A percentile compares a stretch with the other conserved stretches of the same genome.
Conservation (phyloP, 352 stramenopile species). For the Pythium graminicola region DNA sequence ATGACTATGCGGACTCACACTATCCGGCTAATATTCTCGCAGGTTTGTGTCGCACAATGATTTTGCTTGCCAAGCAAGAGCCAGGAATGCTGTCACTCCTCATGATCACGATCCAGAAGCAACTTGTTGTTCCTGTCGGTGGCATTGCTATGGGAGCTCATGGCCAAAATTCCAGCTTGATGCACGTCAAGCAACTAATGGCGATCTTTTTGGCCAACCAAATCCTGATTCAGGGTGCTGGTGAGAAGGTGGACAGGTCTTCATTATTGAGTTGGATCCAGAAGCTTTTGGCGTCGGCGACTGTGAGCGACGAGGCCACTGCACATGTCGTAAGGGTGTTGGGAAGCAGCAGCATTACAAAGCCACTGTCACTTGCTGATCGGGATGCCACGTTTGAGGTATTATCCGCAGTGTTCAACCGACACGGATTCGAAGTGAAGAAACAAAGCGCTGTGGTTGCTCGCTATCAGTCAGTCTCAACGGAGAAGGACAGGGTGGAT, state of each 20-base stretch:
- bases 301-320: slow-evolving; percentile 50
- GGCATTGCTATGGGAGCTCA: not conserved
- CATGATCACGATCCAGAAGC: slow-evolving; percentile 85
- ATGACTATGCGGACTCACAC: slow-evolving; percentile 1
- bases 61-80: slow-evolving; percentile 54
- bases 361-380: slow-evolving; percentile 1
- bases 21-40: slow-evolving; percentile 62
- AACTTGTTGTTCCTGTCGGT: slow-evolving; percentile 45
- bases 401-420: slow-evolving; percentile 4
- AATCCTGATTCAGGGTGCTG: slow-evolving; percentile 43
- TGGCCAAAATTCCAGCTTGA: slow-evolving; percentile 21
- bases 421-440: slow-evolving; percentile 10
- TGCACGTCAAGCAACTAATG: slow-evolving; percentile 71
- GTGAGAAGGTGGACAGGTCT: slow-evolving; percentile 52
- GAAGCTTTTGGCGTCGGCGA: slow-evolving; percentile 50
- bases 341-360: slow-evolving; percentile 3
- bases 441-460: not conserved
- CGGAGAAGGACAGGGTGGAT: not conserved
- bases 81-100: slow-evolving; percentile 62
- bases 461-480: not conserved
- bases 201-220: slow-evolving; percentile 68
- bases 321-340: slow-evolving; percentile 61
- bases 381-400: slow-evolving; percentile 4
- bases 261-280: slow-evolving; percentile 61
- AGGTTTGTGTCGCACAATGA: slow-evolving; percentile 63